Percentiles rank a stretch among this genome's conserved stretches.
These are phyloP conservation scores for Globisporangium nagaii DNA, from an alignment of 352 stramenopile genomes.

Conservation along the genomic window DNA sequence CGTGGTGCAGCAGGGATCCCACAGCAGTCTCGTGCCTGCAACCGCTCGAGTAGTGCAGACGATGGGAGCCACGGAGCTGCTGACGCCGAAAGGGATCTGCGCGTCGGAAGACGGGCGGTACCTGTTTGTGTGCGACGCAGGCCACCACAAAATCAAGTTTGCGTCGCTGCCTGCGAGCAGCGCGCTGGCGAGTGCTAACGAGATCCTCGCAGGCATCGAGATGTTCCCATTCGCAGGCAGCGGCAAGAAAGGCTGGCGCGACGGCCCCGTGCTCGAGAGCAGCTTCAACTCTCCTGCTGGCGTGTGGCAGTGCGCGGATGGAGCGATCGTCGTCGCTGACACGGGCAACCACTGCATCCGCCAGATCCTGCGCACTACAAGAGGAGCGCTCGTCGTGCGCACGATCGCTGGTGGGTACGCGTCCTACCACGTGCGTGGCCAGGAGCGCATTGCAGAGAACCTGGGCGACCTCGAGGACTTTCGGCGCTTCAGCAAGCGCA, in stretches of 20 bases:
- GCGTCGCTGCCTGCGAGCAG: constrained; percentile 26
- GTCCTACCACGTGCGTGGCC: neutral
- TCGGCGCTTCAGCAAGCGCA: constrained; percentile 6
- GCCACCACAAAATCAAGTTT: constrained; percentile 49
- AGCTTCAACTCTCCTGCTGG: constrained; percentile 36
- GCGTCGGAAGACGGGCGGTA: constrained; percentile 30
- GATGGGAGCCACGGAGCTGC: constrained; percentile 23
- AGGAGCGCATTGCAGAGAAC: constrained; percentile 1
- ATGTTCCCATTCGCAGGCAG: constrained; percentile 41
- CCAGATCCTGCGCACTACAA: constrained; percentile 19
- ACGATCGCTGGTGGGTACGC: constrained; percentile 31
- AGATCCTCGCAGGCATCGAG: constrained; percentile 17
- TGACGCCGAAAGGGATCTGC: constrained; percentile 38
- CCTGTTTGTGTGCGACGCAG: constrained; percentile 51
- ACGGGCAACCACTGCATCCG: constrained; percentile 57
- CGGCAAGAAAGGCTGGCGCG: constrained; percentile 33
- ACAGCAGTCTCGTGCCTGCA: neutral
- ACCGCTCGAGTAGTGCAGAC: constrained; percentile 15
- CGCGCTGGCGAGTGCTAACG: constrained; percentile 9
- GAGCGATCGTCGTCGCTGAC: constrained; percentile 36
- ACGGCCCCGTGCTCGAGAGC: constrained; percentile 29
- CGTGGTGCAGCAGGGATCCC: constrained; percentile 9
- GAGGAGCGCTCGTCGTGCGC: constrained; percentile 22
- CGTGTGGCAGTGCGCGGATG: constrained; percentile 31
- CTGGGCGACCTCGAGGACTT: constrained; percentile 2